A percentile compares a stretch with the other conserved stretches of the same genome.
Conservation (phyloP, 2,329 filamentous ascomycete genomes). For the Neofusicoccum ribis region DNA sequence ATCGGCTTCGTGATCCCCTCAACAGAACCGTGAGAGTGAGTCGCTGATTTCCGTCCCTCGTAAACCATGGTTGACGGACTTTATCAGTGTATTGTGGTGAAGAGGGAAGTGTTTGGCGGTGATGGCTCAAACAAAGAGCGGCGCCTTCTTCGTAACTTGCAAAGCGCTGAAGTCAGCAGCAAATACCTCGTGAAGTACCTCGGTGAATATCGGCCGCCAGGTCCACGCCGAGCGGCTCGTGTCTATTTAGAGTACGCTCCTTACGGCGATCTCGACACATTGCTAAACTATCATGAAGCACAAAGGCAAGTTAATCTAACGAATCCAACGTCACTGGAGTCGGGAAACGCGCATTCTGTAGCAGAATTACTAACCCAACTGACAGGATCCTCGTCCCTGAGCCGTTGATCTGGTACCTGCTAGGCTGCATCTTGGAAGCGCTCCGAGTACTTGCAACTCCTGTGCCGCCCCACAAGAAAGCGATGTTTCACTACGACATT, state of each 20-base stretch:
- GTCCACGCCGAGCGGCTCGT: not conserved
- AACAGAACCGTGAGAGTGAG: not conserved
- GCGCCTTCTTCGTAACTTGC: not conserved
- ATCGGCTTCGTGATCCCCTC: not conserved
- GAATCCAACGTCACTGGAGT: not conserved
- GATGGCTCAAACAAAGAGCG: not conserved
- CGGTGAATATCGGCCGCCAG: not conserved
- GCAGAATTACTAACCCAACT: not conserved
- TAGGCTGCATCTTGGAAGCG: not conserved
- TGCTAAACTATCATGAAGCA: not conserved
- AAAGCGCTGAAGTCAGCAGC: not conserved
- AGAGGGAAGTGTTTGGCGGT: not conserved
- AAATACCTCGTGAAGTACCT: not conserved
- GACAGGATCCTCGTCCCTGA: not conserved
- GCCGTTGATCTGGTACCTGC: slow-evolving; percentile 8
- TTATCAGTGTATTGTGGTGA: not conserved
- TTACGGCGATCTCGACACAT: not conserved
- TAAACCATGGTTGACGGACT: not conserved
- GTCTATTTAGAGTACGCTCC: not conserved
- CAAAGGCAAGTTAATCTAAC: not conserved
- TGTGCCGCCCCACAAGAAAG: not conserved
- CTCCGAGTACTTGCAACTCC: not conserved
- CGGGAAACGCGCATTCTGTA: not conserved
- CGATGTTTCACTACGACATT: slow-evolving; percentile 9
- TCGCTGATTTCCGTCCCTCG: not conserved